phyloP scores from a whole-genome alignment of 2,329 filamentous ascomycete species.

The Aspergillus glaucus region DNA sequence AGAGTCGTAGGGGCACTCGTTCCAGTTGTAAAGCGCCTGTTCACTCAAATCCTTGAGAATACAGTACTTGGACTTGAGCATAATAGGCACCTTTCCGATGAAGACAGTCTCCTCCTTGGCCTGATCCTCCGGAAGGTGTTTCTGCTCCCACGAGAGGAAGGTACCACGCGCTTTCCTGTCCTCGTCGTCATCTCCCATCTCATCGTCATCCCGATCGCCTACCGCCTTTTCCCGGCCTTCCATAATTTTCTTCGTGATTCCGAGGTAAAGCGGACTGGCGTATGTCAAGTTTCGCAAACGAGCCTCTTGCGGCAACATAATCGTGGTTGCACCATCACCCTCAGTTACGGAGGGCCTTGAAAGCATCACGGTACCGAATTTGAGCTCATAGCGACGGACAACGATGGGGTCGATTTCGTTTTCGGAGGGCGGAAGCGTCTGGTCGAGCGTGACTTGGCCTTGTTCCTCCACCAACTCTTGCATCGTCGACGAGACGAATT shows the following conservation, averaged over 20 bases:
- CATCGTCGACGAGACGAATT: constrained; percentile 90
- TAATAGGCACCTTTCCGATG: constrained; percentile 92
- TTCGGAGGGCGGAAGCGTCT: constrained; percentile 71
- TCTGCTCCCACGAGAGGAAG: constrained; percentile 44
- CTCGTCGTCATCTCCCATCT: constrained; percentile 48
- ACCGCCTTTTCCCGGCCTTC: constrained; percentile 72
- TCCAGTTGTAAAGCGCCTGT: constrained; percentile 79
- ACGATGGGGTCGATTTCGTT: constrained; percentile 71
- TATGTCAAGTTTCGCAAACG: constrained; percentile 95
- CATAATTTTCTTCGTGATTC: constrained; percentile 77
- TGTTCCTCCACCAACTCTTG: constrained; percentile 93
- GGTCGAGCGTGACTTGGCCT: constrained; percentile 83
- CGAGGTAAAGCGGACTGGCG: constrained; percentile 81
- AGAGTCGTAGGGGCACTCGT: constrained; percentile 97
- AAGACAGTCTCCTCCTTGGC: constrained; percentile 69
- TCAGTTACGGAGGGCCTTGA: constrained; percentile 88
- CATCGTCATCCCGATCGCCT: constrained; percentile 59
- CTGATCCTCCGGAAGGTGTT: constrained; percentile 41
- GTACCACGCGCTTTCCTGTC: constrained; percentile 41
- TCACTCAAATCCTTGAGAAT: constrained; percentile 78
- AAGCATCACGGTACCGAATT: constrained; percentile 84
- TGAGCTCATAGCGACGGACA: constrained; percentile 88
- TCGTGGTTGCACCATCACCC: constrained; percentile 79
- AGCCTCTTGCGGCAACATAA: constrained; percentile 88
- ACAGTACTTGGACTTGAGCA: constrained; percentile 96